Conservation (phyloP, 768 basidiomycete genomes). For the Rhizopogon salebrosus region DNA sequence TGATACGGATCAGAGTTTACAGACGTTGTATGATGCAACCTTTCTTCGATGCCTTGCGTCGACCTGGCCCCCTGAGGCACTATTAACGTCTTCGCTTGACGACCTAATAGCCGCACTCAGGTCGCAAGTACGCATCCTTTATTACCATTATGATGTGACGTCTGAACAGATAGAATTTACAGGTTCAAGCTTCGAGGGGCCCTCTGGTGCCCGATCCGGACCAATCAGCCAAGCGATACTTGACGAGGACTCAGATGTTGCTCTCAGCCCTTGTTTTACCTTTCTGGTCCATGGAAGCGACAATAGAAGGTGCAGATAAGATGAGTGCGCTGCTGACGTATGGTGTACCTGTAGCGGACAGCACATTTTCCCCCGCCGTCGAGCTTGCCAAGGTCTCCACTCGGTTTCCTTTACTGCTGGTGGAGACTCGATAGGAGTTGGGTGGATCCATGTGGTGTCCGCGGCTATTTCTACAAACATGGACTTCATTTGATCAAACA, state of each 20-base stretch:
- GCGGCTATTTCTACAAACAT: background rate
- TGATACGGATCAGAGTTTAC: constrained; percentile 22
- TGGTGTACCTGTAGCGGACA: constrained; percentile 48
- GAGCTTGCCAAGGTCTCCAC: constrained; percentile 67
- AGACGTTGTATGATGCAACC: constrained; percentile 40
- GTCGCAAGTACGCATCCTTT: constrained; percentile 20
- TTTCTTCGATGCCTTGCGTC: constrained; percentile 41
- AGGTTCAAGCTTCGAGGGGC: constrained; percentile 11
- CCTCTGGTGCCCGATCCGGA: constrained; percentile 17
- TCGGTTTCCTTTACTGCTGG: constrained; percentile 69
- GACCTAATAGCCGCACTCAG: constrained; percentile 19
- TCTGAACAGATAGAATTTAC: background rate
- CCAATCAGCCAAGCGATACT: constrained; percentile 34
- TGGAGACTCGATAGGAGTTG: constrained; percentile 33
- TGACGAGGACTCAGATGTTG: constrained; percentile 56
- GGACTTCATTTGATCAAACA: background rate
- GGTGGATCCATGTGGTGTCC: constrained; percentile 9
- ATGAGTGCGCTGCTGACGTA: constrained; percentile 42
- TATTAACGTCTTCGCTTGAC: constrained; percentile 17
- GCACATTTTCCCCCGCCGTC: constrained; percentile 53
- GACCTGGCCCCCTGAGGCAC: constrained; percentile 19
- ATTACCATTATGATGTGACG: background rate
- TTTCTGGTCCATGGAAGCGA: constrained; percentile 12
- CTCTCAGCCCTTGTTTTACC: constrained; percentile 53
- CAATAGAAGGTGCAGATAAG: constrained; percentile 30